Conservation (phyloP, 176 grass and related monocot species). For the Paspalum vaginatum region DNA sequence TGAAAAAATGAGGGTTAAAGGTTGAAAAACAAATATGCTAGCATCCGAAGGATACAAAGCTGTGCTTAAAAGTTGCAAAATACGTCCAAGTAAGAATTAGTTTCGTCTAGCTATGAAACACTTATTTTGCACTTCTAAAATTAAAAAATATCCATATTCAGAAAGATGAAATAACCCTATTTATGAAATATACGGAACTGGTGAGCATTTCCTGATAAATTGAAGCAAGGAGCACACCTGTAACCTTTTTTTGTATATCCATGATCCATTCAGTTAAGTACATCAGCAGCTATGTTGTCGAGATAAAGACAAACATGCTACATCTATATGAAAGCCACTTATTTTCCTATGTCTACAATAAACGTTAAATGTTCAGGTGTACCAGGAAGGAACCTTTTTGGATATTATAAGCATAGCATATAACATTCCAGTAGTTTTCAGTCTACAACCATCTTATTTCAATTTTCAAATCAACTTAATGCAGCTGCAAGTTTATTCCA, state of each 20-base stretch:
- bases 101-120: background rate
- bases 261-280: conserved; percentile 24
- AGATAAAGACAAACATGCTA: background rate
- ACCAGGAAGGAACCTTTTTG: background rate
- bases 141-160: background rate
- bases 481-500: too few relatives aligned
- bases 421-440: conserved; percentile 13
- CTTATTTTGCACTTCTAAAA: background rate
- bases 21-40: conserved; percentile 9
- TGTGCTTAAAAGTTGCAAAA: background rate
- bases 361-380: background rate
- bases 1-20: conserved; percentile 24
- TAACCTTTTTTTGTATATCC: background rate
- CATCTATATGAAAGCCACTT: background rate
- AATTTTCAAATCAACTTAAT: background rate
- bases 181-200: background rate
- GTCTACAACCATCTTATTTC: background rate
- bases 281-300: background rate
- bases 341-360: background rate
- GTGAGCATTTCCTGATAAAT: background rate
- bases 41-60: background rate
- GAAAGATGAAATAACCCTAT: background rate
- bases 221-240: background rate
- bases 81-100: background rate
- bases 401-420: background rate